Evolutionary conservation across 192 early-diverging fungal genomes (phyloP), one percentile per base, ranked within the genome.

Genomic region (Podila minutissima): DNA sequence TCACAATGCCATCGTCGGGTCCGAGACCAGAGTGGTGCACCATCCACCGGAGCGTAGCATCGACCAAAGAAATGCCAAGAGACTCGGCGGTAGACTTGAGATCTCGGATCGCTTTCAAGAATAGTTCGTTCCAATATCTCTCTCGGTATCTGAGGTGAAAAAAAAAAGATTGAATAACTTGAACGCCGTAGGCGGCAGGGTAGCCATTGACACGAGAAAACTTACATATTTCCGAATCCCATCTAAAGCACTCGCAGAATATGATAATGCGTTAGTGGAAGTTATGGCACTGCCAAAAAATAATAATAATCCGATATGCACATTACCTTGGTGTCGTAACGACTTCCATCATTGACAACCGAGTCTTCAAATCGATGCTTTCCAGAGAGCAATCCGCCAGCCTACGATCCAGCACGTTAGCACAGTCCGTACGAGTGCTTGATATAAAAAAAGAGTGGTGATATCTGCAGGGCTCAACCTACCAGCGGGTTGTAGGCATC

Each of bases 401-500:
- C 74, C 74, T 75, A 75, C 12, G 12, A 8, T 37, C 35, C 12
- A 46, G 4, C 7, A 46, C 41, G 15, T 46, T 12, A 15, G 17
- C 22, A 22, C 41, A 29, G 57, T 10, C 20, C 11, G 26, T 11
- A 41, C 26, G 2, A 49, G n/a, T 69, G 13, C 2, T 28, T 19
- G 26, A 26, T 6, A 49, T 12, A 33, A 65, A 15, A 50, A 17
- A 17, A 37, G 0, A 29, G 9, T 37, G 35, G 35, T 17, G 0
- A 17, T 4, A 12, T 17, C 41, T 15, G 41, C 13, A 46, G 4
- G 12, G 15, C 2, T 15, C 12, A 2, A 17, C 74, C 37, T 70
- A 70, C 87, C 19, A 90, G 71, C 12, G 89, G 89, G 74, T 92
- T 91, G 86, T 89, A 92, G 11, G 86, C 89, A 62, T 92, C 91